These are phyloP conservation scores for Kickxella alabastrina DNA, from an alignment of 192 early-diverging fungal species.

Conservation along the genomic window DNA sequence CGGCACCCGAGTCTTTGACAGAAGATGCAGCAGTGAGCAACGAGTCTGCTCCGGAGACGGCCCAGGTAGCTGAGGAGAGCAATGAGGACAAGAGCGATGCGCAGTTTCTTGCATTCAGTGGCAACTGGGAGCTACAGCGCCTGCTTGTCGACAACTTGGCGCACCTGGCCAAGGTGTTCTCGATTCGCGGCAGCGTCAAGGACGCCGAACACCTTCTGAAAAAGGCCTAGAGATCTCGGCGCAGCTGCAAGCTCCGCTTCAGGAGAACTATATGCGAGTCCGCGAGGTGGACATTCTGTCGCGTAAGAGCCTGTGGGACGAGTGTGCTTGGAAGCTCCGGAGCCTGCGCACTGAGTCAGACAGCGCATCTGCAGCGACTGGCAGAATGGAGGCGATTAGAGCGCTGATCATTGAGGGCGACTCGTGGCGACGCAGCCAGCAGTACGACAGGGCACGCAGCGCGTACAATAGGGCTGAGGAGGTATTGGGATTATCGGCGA, in stretches of 20 bases:
- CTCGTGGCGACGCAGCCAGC: conserved; percentile 18
- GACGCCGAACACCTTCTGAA: conserved; percentile 43
- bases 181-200: conserved; percentile 38
- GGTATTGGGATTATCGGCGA: not conserved
- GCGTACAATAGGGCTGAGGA: conserved; percentile 18
- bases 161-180: conserved; percentile 30
- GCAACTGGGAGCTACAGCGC: conserved; percentile 47
- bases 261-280: conserved; percentile 13
- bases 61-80: not conserved
- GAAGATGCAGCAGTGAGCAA: not conserved
- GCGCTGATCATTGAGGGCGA: conserved; percentile 38
- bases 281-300: conserved; percentile 27
- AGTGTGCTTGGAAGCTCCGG: conserved; percentile 13
- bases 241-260: conserved; percentile 18
- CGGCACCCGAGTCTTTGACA: not conserved
- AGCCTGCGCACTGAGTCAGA: not conserved
- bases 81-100: conserved; percentile 14
- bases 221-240: conserved; percentile 22
- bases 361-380: not conserved
- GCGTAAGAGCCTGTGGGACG: conserved; percentile 29
- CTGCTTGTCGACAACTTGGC: conserved; percentile 28
- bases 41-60: not conserved
- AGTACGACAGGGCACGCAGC: conserved; percentile 5
- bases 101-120: conserved; percentile 22
- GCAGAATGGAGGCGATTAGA: not conserved